These are phyloP conservation scores for Solanum tarijense DNA, from an alignment of 257 asterid genomes.

Conservation along the genomic window DNA sequence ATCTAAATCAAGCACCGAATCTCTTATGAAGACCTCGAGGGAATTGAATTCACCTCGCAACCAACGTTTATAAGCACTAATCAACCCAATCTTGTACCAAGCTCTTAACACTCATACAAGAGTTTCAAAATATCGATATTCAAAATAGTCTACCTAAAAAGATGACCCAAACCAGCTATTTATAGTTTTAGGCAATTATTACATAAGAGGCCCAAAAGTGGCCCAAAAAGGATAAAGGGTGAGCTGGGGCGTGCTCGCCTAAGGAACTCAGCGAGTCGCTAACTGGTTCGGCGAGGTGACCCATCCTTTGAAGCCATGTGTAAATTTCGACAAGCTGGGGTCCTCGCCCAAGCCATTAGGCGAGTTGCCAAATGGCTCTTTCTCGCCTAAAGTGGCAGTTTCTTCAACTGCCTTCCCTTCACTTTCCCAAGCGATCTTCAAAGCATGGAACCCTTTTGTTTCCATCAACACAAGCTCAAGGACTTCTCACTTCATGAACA, in stretches of 20 bases:
- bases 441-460: background rate
- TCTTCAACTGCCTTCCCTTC: background rate
- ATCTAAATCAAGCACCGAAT: background rate
- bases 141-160: background rate
- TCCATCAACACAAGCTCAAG: background rate
- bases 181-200: background rate
- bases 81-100: background rate
- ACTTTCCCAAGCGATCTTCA: background rate
- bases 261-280: background rate
- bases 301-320: background rate
- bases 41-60: background rate
- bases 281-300: background rate
- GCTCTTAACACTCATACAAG: too few relatives aligned
- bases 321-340: background rate
- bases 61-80: background rate
- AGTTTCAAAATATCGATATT: background rate
- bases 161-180: background rate
- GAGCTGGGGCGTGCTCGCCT: background rate
- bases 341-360: background rate
- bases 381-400: background rate
- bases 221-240: background rate
- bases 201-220: background rate
- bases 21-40: background rate
- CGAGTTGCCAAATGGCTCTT: background rate
- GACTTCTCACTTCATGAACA: background rate